Conservation (phyloP, 2,329 filamentous ascomycete genomes). For the Trichophyton rubrum region DNA sequence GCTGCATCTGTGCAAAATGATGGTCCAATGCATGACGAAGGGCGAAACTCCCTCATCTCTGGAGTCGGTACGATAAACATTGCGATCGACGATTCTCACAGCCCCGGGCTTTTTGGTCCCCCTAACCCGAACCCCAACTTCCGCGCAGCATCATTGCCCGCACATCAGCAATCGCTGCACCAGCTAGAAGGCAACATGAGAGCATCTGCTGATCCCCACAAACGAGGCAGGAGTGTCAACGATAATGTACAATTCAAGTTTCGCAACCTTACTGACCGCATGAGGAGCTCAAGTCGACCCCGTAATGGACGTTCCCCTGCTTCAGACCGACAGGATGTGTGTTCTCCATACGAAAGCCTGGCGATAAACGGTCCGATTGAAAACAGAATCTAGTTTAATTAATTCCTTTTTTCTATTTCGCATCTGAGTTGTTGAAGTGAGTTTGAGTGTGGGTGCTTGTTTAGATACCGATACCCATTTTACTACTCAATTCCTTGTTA, state of each 20-base stretch:
- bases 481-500: not conserved
- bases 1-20: not conserved
- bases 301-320: slow-evolving; percentile 37
- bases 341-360: slow-evolving; percentile 23
- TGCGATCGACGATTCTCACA: slow-evolving; percentile 25
- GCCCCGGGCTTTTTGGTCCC: not conserved
- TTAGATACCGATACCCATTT: not conserved
- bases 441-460: not conserved
- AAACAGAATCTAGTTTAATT: not conserved
- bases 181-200: slow-evolving; percentile 27
- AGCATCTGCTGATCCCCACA: slow-evolving; percentile 29
- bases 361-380: not conserved
- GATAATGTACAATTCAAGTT: slow-evolving; percentile 42
- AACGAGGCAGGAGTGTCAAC: slow-evolving; percentile 44
- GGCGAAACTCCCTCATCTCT: slow-evolving; percentile 21
- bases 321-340: slow-evolving; percentile 14
- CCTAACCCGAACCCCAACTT: slow-evolving; percentile 17
- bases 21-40: slow-evolving; percentile 6
- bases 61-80: slow-evolving; percentile 31
- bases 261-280: slow-evolving; percentile 44
- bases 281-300: slow-evolving; percentile 45
- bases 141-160: slow-evolving; percentile 16
- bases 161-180: slow-evolving; percentile 15
- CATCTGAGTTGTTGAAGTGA: not conserved
- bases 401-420: not conserved